Percentiles rank a stretch among this genome's conserved stretches.
Evolutionary conservation across 257 asterid species (phyloP).

Genomic region (Solanum etuberosum): DNA sequence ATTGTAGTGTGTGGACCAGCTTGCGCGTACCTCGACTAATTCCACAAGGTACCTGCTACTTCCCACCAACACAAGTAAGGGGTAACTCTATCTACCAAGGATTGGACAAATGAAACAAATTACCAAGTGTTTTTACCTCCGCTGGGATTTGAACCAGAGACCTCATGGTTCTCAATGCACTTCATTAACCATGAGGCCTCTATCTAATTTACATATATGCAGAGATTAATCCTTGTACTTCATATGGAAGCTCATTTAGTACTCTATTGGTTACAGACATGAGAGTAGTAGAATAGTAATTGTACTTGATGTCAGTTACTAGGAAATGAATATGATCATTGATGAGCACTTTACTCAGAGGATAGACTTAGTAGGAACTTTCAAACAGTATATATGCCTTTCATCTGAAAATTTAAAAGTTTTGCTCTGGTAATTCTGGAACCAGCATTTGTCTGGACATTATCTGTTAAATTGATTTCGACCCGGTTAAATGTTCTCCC

Average conservation of each 20-base stretch:
- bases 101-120: not conserved
- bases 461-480: not conserved
- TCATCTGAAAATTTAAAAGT: not conserved
- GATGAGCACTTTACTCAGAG: not conserved
- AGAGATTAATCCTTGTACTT: not conserved
- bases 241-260: not conserved
- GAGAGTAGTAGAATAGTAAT: not conserved
- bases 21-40: not conserved
- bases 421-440: not conserved
- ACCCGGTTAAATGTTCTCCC: not conserved
- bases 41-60: not conserved
- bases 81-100: not conserved
- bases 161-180: not conserved
- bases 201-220: not conserved
- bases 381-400: not conserved
- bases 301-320: not conserved
- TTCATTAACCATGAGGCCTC: not conserved
- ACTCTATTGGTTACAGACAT: not conserved
- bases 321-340: not conserved
- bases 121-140: not conserved
- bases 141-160: not conserved
- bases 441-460: not conserved
- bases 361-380: not conserved
- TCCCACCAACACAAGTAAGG: not conserved
- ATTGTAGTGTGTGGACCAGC: not conserved